Conservation (phyloP, 2,329 filamentous ascomycete species). For the Aspergillaceae sp. region DNA sequence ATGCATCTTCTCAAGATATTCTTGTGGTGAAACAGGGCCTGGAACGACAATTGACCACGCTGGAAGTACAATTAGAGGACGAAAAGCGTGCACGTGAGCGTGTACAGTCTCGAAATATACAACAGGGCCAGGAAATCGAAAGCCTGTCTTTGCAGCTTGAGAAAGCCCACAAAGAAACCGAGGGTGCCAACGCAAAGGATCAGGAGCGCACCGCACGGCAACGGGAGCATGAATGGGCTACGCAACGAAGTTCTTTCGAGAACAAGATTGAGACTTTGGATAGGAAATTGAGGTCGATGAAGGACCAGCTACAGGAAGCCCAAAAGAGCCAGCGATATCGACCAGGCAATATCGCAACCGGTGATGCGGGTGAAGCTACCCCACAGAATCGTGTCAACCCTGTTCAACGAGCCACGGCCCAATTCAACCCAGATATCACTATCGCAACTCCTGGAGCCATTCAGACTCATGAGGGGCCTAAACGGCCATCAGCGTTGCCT, state of each 20-base stretch:
- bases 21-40: constrained; percentile 72
- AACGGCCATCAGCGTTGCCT: constrained; percentile 50
- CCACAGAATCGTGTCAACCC: constrained; percentile 36
- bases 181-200: constrained; percentile 43
- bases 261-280: constrained; percentile 62
- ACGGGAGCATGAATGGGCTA: constrained; percentile 52
- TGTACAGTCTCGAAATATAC: constrained; percentile 34
- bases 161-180: constrained; percentile 41
- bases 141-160: constrained; percentile 37
- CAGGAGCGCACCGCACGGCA: constrained; percentile 47
- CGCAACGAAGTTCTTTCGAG: constrained; percentile 57
- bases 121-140: constrained; percentile 33
- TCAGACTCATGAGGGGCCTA: constrained; percentile 47
- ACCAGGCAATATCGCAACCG: constrained; percentile 16
- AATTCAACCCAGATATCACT: constrained; percentile 37
- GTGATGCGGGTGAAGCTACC: constrained; percentile 20
- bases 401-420: constrained; percentile 13
- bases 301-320: constrained; percentile 63
- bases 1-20: constrained; percentile 54
- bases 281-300: constrained; percentile 59
- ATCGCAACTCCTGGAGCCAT: constrained; percentile 46
- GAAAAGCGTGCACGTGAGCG: constrained; percentile 64
- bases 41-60: constrained; percentile 64
- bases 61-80: constrained; percentile 75
- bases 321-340: constrained; percentile 42